phyloP scores from a whole-genome alignment of 805 yeast species.

The Lipomyces mesembrius region DNA sequence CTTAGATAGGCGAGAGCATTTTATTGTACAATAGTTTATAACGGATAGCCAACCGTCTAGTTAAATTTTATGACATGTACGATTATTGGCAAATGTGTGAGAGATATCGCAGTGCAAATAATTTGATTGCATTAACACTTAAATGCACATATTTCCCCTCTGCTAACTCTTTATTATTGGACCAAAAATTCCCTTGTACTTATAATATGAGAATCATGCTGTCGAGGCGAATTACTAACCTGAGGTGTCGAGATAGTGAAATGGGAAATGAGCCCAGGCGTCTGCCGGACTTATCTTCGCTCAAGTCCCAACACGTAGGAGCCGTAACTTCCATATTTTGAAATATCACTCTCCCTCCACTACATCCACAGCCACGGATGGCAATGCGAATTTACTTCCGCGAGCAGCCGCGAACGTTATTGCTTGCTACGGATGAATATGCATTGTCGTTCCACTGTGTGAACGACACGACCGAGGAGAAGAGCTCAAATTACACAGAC shows the following conservation, averaged over 20 bases:
- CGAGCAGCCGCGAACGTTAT: slow-evolving; percentile 69
- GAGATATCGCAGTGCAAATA: background rate
- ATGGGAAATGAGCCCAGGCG: background rate
- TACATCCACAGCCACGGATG: slow-evolving; percentile 1
- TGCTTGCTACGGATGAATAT: slow-evolving; percentile 62
- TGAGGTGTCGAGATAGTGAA: background rate
- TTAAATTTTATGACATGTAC: background rate
- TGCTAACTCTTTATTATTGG: background rate
- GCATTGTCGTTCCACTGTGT: slow-evolving; percentile 59
- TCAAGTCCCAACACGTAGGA: background rate
- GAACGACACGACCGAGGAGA: slow-evolving; percentile 21
- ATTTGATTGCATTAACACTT: background rate
- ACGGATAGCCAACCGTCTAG: background rate
- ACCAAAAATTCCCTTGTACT: background rate
- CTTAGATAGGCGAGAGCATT: background rate
- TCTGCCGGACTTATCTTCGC: background rate
- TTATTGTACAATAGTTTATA: background rate
- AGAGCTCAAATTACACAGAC: slow-evolving; percentile 4
- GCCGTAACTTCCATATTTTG: background rate
- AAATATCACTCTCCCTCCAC: background rate
- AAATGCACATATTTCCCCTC: background rate
- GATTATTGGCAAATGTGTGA: background rate
- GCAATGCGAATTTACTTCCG: slow-evolving; percentile 67
- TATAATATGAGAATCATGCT: too few species aligned
- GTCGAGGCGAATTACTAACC: background rate